Evolutionary conservation across 345 rosid genomes (phyloP).

Genomic region (Populus euphratica): DNA sequence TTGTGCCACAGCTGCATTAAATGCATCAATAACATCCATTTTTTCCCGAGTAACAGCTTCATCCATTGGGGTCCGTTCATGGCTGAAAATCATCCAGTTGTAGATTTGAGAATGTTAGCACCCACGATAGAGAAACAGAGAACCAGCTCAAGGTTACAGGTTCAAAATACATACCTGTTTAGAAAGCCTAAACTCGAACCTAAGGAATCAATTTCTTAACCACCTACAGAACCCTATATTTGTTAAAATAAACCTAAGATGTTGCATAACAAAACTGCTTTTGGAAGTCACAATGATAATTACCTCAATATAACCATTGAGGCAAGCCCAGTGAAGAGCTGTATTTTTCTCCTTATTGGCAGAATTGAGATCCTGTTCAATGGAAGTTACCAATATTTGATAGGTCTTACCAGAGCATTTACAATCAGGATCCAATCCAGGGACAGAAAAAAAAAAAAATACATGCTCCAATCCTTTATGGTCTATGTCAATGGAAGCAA

Average conservation of each 20-base stretch:
- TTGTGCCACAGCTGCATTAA: conserved; percentile 58
- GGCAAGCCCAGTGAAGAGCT: conserved; percentile 91
- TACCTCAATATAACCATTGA: conserved; percentile 83
- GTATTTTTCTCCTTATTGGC: conserved; percentile 74
- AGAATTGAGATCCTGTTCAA: conserved; percentile 61
- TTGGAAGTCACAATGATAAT: neutral
- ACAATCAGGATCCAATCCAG: neutral
- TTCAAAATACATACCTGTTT: conserved; percentile 48
- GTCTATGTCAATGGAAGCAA: neutral
- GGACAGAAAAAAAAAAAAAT: neutral
- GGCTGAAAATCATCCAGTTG: conserved; percentile 40
- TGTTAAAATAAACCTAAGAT: neutral
- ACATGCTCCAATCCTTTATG: neutral
- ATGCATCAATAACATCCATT: conserved; percentile 59
- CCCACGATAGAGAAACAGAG: neutral
- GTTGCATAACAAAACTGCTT: neutral
- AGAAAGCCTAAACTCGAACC: conserved; percentile 74
- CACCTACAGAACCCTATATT: conserved; percentile 44
- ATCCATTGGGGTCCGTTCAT: conserved; percentile 73
- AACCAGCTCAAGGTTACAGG: neutral
- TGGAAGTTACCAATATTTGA: conserved; percentile 5
- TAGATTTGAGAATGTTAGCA: neutral
- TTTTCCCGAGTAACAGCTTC: conserved; percentile 72
- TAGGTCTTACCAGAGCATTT: neutral
- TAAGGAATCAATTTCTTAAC: conserved; percentile 62